phyloP scores from a whole-genome alignment of 495 filamentous ascomycete genomes.

The Margaritispora aquatica region DNA sequence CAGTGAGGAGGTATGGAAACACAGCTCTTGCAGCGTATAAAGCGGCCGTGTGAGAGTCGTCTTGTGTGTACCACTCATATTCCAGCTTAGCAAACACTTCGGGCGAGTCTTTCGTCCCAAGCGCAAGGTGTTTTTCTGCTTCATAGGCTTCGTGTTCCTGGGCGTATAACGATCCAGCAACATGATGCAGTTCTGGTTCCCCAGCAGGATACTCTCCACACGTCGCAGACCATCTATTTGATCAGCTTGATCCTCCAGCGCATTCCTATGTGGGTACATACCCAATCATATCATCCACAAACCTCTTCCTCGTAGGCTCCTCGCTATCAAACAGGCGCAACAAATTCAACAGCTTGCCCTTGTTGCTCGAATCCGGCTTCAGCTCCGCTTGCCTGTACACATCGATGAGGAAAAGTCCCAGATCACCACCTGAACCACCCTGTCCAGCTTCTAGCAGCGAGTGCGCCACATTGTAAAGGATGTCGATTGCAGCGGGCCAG shows the following conservation, averaged over 20 bases:
- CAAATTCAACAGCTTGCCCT: conserved; percentile 52
- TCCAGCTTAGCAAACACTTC: conserved; percentile 74
- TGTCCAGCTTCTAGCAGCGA: conserved; percentile 83
- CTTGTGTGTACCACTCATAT: conserved; percentile 87
- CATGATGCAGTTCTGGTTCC: conserved; percentile 93
- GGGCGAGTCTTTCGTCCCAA: conserved; percentile 86
- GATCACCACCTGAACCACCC: conserved; percentile 85
- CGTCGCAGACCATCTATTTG: conserved; percentile 69
- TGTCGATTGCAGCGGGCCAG: conserved; percentile 77
- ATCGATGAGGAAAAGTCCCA: conserved; percentile 78
- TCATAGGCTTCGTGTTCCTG: conserved; percentile 89
- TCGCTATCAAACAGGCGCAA: conserved; percentile 72
- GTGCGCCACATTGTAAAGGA: conserved; percentile 77
- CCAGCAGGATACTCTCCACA: conserved; percentile 84
- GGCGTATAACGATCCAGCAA: conserved; percentile 79
- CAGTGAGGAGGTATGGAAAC: conserved; percentile 84
- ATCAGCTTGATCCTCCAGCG: conserved; percentile 12
- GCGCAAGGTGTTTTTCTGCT: conserved; percentile 81
- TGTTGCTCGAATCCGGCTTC: conserved; percentile 58
- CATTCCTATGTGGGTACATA: conserved; percentile 32
- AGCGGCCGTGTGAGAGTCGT: conserved; percentile 85
- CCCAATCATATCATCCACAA: conserved; percentile 80
- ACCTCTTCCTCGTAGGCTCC: conserved; percentile 88
- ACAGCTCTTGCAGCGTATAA: conserved; percentile 84
- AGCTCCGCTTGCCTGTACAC: conserved; percentile 80